These are phyloP conservation scores for Trifolium repens DNA, from an alignment of 306 rosid species.

Conservation along the genomic window DNA sequence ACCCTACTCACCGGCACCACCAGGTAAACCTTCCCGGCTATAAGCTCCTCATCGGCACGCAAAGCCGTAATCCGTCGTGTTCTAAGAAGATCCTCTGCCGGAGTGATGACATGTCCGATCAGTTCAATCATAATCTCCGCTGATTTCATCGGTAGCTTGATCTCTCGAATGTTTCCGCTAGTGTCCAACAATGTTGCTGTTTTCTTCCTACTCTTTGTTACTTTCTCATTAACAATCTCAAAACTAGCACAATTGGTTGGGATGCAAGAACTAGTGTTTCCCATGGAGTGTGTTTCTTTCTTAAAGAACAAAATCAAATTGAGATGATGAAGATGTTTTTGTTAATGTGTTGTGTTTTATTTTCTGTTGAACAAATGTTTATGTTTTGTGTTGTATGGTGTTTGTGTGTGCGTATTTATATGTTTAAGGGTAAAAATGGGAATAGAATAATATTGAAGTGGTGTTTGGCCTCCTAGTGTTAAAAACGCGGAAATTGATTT, in stretches of 20 bases:
- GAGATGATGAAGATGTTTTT: background rate
- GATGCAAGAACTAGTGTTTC: conserved; percentile 31
- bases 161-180: conserved; percentile 45
- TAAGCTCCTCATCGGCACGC: conserved; percentile 62
- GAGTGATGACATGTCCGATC: conserved; percentile 62
- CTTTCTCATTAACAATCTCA: background rate
- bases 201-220: background rate
- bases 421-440: too few relatives aligned
- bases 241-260: background rate
- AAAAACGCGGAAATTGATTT: conserved; percentile 48
- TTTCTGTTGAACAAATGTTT: too few relatives aligned
- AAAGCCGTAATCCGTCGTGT: conserved; percentile 55
- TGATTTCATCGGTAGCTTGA: conserved; percentile 51
- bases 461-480: conserved; percentile 31
- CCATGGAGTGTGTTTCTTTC: conserved; percentile 30
- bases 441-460: background rate
- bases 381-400: background rate
- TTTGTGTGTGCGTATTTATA: background rate
- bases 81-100: conserved; percentile 47
- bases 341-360: background rate
- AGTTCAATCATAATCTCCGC: conserved; percentile 74
- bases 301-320: too few relatives aligned
- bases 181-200: conserved; percentile 53
- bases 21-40: conserved; percentile 54
- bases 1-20: conserved; percentile 50